Evolutionary conservation across 441 rosid genomes (phyloP).

Genomic region (Adansonia grandidieri): DNA sequence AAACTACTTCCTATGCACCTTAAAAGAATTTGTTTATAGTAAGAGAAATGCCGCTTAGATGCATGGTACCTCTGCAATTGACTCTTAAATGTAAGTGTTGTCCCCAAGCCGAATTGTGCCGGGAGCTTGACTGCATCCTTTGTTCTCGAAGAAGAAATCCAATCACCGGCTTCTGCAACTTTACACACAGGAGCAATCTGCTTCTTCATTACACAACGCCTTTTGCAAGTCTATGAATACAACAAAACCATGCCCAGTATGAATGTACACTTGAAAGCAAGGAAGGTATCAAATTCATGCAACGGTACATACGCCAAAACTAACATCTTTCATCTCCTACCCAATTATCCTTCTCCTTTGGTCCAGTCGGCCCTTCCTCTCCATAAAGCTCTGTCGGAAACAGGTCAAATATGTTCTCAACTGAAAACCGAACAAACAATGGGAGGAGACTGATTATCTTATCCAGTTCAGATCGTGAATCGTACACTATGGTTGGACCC

Average conservation of each 20-base stretch:
- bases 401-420: conserved; percentile 62
- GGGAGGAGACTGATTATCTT: conserved; percentile 60
- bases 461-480: conserved; percentile 65
- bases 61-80: not conserved
- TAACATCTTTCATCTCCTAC: conserved; percentile 67
- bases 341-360: conserved; percentile 79
- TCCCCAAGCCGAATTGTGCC: not conserved
- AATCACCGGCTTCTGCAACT: not conserved
- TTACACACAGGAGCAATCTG: not conserved
- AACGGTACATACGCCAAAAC: not conserved
- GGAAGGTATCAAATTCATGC: not conserved
- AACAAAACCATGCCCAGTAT: not conserved
- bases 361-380: conserved; percentile 82
- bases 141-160: not conserved
- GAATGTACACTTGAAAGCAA: not conserved
- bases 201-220: not conserved
- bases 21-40: not conserved
- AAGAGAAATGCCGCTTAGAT: not conserved
- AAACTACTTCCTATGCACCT: not conserved
- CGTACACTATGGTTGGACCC: conserved; percentile 69
- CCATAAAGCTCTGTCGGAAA: conserved; percentile 74
- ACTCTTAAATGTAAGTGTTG: not conserved
- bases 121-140: not conserved
- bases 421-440: conserved; percentile 55
- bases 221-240: not conserved